Conservation (phyloP, 2,329 filamentous ascomycete genomes). For the Hymenoscyphus linearis region DNA sequence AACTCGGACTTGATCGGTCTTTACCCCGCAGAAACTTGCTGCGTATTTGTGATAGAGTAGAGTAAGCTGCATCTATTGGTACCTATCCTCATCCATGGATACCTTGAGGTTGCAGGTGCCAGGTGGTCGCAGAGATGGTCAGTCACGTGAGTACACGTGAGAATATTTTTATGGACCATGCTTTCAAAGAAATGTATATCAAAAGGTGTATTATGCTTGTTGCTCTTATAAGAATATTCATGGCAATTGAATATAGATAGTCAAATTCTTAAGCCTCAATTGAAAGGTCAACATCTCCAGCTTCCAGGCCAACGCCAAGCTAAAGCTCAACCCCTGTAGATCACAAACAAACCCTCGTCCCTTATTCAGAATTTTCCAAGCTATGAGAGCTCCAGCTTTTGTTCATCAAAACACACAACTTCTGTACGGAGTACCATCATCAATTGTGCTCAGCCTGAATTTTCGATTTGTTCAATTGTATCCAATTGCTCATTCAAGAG, state of each 20-base stretch:
- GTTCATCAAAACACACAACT: constrained; percentile 4
- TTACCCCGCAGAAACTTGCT: too few relatives aligned
- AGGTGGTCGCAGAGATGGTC: too few relatives aligned
- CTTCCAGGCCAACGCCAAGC: background rate
- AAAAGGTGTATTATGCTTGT: background rate
- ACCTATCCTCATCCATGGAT: too few relatives aligned
- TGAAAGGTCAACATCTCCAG: background rate
- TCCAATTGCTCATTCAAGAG: constrained; percentile 2
- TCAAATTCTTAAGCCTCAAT: background rate
- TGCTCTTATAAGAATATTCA: too few relatives aligned
- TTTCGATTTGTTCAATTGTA: too few relatives aligned
- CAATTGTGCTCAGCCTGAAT: too few relatives aligned
- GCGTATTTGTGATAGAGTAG: too few relatives aligned
- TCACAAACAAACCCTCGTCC: background rate
- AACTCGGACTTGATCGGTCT: too few relatives aligned
- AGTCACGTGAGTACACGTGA: too few relatives aligned
- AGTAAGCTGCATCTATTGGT: too few relatives aligned
- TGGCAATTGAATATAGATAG: background rate
- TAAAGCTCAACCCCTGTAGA: background rate
- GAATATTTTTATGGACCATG: background rate
- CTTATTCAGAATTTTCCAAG: background rate
- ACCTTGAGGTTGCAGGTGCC: too few relatives aligned
- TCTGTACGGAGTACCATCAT: background rate
- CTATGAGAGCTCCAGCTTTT: background rate
- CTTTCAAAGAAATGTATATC: background rate